These are phyloP conservation scores for Lasiodiplodia sp. DNA, from an alignment of 2,329 filamentous ascomycete genomes.

Conservation along the genomic window DNA sequence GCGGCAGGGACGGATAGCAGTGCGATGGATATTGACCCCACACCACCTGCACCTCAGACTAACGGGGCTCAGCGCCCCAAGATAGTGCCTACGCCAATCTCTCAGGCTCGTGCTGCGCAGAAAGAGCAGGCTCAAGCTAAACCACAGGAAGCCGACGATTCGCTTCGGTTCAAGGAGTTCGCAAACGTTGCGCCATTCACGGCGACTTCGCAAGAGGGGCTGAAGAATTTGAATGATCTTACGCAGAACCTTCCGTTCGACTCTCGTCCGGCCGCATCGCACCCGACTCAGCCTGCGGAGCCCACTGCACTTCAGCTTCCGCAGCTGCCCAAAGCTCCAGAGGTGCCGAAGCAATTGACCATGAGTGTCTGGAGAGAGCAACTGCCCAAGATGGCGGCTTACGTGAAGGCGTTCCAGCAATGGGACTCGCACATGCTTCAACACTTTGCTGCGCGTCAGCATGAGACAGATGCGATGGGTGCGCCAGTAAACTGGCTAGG, in stretches of 20 bases:
- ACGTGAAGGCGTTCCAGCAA: conserved; percentile 63
- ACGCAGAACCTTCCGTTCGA: conserved; percentile 64
- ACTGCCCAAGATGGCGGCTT: conserved; percentile 60
- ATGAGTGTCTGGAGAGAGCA: conserved; percentile 60
- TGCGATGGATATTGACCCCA: conserved; percentile 58
- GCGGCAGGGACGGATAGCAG: conserved; percentile 38
- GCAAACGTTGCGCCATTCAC: conserved; percentile 59
- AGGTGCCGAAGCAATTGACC: conserved; percentile 52
- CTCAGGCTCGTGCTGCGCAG: conserved; percentile 17
- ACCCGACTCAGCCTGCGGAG: conserved; percentile 50
- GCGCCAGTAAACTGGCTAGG: conserved; percentile 55
- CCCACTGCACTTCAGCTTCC: conserved; percentile 57
- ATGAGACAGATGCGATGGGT: conserved; percentile 53
- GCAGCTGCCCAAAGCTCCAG: conserved; percentile 59
- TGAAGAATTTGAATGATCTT: conserved; percentile 62
- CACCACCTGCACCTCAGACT: conserved; percentile 34
- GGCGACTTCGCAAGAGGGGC: conserved; percentile 52
- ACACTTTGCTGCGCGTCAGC: conserved; percentile 63
- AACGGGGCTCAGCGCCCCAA: conserved; percentile 36
- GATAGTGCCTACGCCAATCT: conserved; percentile 21
- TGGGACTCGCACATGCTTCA: conserved; percentile 63
- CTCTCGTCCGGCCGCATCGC: conserved; percentile 58
- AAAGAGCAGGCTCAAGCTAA: conserved; percentile 18
- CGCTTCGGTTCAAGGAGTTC: conserved; percentile 54
- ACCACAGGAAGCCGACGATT: background rate